Evolutionary conservation across 2,329 filamentous ascomycete genomes (phyloP).

Genomic region (Penicillium brasilianum): DNA sequence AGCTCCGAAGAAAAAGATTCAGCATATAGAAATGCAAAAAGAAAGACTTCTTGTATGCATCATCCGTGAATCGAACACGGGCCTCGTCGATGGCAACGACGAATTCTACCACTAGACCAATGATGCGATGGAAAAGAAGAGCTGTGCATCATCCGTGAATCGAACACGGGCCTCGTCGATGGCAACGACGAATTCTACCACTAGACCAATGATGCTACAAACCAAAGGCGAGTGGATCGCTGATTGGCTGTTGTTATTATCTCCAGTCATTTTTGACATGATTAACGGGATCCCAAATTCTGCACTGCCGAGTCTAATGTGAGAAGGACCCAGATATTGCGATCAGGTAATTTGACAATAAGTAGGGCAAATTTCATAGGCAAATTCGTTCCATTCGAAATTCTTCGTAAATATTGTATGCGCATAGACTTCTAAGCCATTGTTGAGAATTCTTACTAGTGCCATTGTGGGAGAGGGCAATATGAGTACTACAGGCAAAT

Average conservation of each 20-base stretch:
- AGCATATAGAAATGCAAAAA: too few relatives aligned
- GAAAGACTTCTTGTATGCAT: slow-evolving; percentile 34
- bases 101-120: slow-evolving; percentile 54
- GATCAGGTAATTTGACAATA: too few relatives aligned
- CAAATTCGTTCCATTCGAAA: too few relatives aligned
- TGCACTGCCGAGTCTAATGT: too few relatives aligned
- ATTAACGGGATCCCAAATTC: background rate
- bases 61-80: slow-evolving; percentile 55
- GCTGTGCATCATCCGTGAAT: slow-evolving; percentile 51
- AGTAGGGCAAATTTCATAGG: too few relatives aligned
- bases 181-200: slow-evolving; percentile 54
- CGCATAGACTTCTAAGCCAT: too few relatives aligned
- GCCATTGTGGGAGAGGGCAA: too few relatives aligned
- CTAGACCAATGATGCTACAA: slow-evolving; percentile 49
- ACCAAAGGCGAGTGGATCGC: background rate
- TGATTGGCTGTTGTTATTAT: slow-evolving; percentile 1
- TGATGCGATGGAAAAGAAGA: slow-evolving; percentile 35
- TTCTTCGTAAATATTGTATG: too few relatives aligned
- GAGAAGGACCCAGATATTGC: too few relatives aligned
- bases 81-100: slow-evolving; percentile 54
- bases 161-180: slow-evolving; percentile 55
- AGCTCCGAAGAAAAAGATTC: too few relatives aligned
- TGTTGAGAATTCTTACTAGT: too few relatives aligned
- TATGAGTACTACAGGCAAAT: too few relatives aligned
- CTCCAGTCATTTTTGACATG: background rate